Evolutionary conservation across 345 rosid species (phyloP).

Genomic region (Melaleuca alternifolia): DNA sequence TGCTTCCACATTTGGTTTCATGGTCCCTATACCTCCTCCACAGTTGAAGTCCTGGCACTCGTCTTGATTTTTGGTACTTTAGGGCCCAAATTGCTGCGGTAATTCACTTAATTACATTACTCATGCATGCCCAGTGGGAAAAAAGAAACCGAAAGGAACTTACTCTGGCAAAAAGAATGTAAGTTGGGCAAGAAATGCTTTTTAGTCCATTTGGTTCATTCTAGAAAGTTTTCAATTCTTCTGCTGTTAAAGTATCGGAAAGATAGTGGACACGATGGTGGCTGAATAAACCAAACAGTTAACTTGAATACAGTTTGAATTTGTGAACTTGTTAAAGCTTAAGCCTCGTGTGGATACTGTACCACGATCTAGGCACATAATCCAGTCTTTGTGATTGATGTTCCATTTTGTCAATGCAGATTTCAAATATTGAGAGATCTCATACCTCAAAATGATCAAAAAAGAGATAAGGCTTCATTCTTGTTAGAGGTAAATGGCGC

Average conservation of each 20-base stretch:
- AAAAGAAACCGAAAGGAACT: neutral
- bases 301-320: neutral
- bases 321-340: neutral
- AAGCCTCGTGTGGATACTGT: neutral
- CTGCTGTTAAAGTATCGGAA: neutral
- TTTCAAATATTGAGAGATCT: constrained; percentile 76
- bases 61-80: neutral
- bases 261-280: neutral
- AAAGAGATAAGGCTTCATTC: constrained; percentile 81
- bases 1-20: neutral
- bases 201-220: neutral
- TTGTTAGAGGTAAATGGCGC: constrained; percentile 47
- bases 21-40: neutral
- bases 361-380: neutral
- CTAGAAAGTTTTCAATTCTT: neutral
- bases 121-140: neutral
- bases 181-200: neutral
- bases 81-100: neutral
- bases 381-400: neutral
- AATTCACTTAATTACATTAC: neutral
- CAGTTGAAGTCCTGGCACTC: neutral
- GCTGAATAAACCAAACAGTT: neutral
- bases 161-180: neutral
- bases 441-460: constrained; percentile 75
- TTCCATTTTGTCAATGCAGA: constrained; percentile 27